Evolutionary conservation across 1,284 basidiomycete species (phyloP), one percentile per base, ranked within the genome.

Genomic region (Trametes pubescens): DNA sequence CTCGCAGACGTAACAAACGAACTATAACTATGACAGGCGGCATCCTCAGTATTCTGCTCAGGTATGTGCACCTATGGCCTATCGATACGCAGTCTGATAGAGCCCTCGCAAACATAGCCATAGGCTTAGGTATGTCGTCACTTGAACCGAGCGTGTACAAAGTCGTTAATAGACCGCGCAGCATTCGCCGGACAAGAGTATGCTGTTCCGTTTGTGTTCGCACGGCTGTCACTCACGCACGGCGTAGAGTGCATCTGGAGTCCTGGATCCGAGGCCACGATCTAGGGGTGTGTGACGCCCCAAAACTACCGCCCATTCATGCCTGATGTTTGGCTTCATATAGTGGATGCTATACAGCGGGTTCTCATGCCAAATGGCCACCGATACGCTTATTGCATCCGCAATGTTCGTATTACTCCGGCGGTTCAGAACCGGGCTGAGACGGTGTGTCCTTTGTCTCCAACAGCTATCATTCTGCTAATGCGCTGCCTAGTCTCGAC

Each of bases 361-460:
- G 5, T 61, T 51, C 40, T 56, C 60, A 18, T 61, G 60, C 16
- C 60, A 61, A 22, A 61, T 61, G 6, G 47, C 21, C 14, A 37
- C 55, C 14, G 60, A 61, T 11, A 34, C 53, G 2, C 37, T 56
- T 22, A 61, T 65, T n/a, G 59, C 55, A 3, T 21, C 43, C 1
- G 38, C 57, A 4, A 53, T 62, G 51, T 53, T 64, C n/a, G 46
- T 52, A 18, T 11, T 61, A 14, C 53, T 63, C 38, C 37, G 61
- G 8, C 40, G 58, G n/a, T 64, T 66, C 35, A n/a, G 47, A 1
- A 66, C 62, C 9, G 65, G 65, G 0, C 29, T 63, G 4, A 53
- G 38, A 51, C 52, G 61, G 65, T 66, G 46, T 21, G 53, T 13
- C 1, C 7, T n/a, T 6, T 14, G 11, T 4, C 4, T 29, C 24